phyloP scores from a whole-genome alignment of 2,329 filamentous ascomycete genomes.

The Stagonosporopsis vannaccii region DNA sequence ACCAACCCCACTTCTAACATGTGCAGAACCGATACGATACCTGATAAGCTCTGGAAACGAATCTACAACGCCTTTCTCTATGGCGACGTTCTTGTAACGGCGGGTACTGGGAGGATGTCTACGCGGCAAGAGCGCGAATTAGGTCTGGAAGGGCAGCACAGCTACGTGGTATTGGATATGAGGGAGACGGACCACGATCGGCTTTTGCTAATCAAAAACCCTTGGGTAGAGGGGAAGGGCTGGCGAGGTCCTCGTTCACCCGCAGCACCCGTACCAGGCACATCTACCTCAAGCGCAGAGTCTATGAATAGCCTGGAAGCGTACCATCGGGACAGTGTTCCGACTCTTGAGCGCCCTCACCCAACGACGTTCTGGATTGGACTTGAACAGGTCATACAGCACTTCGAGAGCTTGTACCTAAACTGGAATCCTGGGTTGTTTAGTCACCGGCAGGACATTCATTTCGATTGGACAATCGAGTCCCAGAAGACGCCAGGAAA shows the following conservation, averaged over 20 bases:
- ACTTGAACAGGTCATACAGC: slow-evolving; percentile 83
- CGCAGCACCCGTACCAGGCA: slow-evolving; percentile 24
- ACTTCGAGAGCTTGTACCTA: slow-evolving; percentile 94
- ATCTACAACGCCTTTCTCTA: slow-evolving; percentile 76
- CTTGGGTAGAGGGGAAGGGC: slow-evolving; percentile 84
- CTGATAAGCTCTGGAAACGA: slow-evolving; percentile 78
- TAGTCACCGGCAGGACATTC: slow-evolving; percentile 80
- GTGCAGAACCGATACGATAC: slow-evolving; percentile 75
- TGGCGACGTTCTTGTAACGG: slow-evolving; percentile 84
- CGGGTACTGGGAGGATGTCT: slow-evolving; percentile 86
- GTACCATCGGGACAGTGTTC: slow-evolving; percentile 37
- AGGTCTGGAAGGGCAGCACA: slow-evolving; percentile 87
- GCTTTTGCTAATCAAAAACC: slow-evolving; percentile 88
- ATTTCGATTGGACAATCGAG: slow-evolving; percentile 81
- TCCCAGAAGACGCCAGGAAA: slow-evolving; percentile 67
- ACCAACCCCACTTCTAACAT: slow-evolving; percentile 14
- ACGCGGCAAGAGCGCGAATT: slow-evolving; percentile 77
- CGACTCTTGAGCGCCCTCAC: slow-evolving; percentile 45
- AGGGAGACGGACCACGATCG: slow-evolving; percentile 68
- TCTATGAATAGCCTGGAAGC: slow-evolving; percentile 29
- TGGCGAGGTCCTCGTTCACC: slow-evolving; percentile 66
- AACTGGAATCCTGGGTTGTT: slow-evolving; percentile 97
- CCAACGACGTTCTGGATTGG: slow-evolving; percentile 95
- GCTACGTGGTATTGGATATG: slow-evolving; percentile 89
- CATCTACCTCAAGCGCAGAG: slow-evolving; percentile 24